These are phyloP conservation scores for Schizochytrium sp. DNA, from an alignment of 108 stramenopile species.

Conservation along the genomic window DNA sequence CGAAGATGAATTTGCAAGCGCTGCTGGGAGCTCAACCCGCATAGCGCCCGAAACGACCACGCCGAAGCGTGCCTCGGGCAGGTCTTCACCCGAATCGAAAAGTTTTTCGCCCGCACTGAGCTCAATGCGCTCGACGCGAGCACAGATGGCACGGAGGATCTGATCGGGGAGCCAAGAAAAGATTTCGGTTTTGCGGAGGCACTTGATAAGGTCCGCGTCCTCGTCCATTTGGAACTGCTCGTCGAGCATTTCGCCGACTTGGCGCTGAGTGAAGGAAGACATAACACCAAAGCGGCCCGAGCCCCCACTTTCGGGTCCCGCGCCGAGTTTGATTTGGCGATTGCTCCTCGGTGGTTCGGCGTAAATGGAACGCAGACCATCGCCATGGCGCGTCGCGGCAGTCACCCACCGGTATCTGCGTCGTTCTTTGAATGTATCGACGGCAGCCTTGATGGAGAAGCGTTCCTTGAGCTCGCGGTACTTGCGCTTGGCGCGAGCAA, in stretches of 20 bases:
- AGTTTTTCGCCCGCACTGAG: not conserved
- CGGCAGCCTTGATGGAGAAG: slow-evolving; percentile 13
- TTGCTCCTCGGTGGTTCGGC: not conserved
- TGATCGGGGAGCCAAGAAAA: not conserved
- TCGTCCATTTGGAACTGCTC: not conserved
- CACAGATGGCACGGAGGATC: not conserved
- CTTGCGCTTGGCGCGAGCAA: not conserved
- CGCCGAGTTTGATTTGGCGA: not conserved
- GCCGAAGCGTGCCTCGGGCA: not conserved
- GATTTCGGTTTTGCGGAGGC: not conserved
- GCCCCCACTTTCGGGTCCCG: not conserved
- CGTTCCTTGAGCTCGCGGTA: not conserved
- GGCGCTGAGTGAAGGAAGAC: not conserved
- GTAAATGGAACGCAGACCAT: not conserved
- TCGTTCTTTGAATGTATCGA: not conserved
- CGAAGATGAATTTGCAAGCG: not conserved
- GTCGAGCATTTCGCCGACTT: not conserved
- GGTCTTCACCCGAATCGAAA: not conserved
- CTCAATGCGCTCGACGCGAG: not conserved
- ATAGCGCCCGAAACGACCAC: not conserved
- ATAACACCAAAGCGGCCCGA: not conserved
- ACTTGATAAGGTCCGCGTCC: not conserved
- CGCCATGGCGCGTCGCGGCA: not conserved
- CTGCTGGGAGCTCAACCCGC: not conserved
- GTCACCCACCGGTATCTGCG: not conserved